phyloP scores from a whole-genome alignment of 2,329 filamentous ascomycete genomes.

The Triangularia verruculosa region DNA sequence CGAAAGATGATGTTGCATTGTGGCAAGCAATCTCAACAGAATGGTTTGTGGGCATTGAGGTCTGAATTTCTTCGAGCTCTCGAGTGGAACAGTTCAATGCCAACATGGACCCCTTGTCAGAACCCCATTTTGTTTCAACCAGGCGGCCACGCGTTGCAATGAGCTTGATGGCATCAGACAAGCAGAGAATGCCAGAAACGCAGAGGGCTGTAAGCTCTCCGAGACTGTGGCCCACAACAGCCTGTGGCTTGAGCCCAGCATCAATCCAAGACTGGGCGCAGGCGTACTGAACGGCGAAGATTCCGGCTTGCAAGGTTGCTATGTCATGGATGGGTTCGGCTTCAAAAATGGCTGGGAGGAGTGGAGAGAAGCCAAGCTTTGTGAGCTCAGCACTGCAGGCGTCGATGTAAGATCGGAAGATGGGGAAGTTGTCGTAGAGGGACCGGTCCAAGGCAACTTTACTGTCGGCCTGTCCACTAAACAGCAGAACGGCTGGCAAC shows the following conservation, averaged over 20 bases:
- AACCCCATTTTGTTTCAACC: conserved; percentile 34
- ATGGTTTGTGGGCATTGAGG: conserved; percentile 20
- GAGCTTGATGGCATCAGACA: conserved; percentile 33
- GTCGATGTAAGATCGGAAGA: conserved; percentile 31
- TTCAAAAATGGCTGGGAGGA: conserved; percentile 36
- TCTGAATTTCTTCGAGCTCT: conserved; percentile 27
- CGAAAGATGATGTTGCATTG: conserved; percentile 45
- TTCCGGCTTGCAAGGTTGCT: conserved; percentile 36
- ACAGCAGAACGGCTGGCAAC: conserved; percentile 31
- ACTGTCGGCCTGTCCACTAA: conserved; percentile 34
- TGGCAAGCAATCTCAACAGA: conserved; percentile 30
- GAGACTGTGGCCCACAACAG: conserved; percentile 41
- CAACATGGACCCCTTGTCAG: conserved; percentile 40
- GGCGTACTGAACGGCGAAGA: conserved; percentile 42
- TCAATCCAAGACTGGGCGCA: conserved; percentile 38
- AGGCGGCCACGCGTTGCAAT: conserved; percentile 32
- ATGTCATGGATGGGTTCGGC: conserved; percentile 24
- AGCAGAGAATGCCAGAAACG: conserved; percentile 32
- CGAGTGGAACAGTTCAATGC: conserved; percentile 32
- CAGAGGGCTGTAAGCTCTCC: conserved; percentile 42
- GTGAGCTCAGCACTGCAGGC: conserved; percentile 17
- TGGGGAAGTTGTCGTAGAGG: conserved; percentile 29
- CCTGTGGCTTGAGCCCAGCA: conserved; percentile 30
- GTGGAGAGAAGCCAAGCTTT: conserved; percentile 25
- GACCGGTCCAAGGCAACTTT: conserved; percentile 32